Conservation (phyloP, 129 eudicot species). For the Tagetes patula region DNA sequence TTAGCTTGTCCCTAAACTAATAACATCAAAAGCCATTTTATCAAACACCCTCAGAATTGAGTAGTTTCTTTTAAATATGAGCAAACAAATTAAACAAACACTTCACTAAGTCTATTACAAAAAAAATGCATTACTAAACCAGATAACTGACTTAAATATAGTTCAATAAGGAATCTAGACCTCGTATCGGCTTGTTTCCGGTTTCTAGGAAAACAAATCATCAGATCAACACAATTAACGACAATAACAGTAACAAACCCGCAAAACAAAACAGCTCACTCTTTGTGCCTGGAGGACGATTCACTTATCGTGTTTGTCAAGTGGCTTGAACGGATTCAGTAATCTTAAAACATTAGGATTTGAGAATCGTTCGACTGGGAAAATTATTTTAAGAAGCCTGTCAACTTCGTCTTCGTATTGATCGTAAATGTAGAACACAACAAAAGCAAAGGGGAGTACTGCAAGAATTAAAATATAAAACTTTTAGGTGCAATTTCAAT, state of each 20-base stretch:
- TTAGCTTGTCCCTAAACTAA: background rate
- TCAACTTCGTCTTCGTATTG: slow-evolving; percentile 38
- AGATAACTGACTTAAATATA: background rate
- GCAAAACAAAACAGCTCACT: background rate
- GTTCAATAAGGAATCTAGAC: slow-evolving; percentile 14
- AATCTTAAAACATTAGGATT: slow-evolving; percentile 35
- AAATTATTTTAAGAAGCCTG: slow-evolving; percentile 20
- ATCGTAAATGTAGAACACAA: slow-evolving; percentile 33
- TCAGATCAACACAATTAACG: slow-evolving; percentile 22
- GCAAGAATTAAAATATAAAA: slow-evolving; percentile 17
- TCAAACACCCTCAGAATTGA: background rate
- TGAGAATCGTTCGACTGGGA: slow-evolving; percentile 37
- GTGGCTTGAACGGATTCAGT: slow-evolving; percentile 40
- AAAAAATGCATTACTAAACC: slow-evolving; percentile 26
- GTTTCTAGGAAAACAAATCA: slow-evolving; percentile 21
- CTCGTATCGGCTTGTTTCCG: slow-evolving; percentile 2
- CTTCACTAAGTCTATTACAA: slow-evolving; percentile 20
- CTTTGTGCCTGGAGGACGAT: background rate
- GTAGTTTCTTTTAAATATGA: background rate
- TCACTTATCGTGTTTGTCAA: slow-evolving; percentile 36
- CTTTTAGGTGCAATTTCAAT: background rate
- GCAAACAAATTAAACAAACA: slow-evolving; percentile 15
- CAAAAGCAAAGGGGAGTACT: slow-evolving; percentile 35
- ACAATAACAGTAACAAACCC: background rate
- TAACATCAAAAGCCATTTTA: too few relatives aligned